Base-by-base conservation (phyloP, 1,139 yeast genomes). In the Torulaspora pretoriensis region DNA sequence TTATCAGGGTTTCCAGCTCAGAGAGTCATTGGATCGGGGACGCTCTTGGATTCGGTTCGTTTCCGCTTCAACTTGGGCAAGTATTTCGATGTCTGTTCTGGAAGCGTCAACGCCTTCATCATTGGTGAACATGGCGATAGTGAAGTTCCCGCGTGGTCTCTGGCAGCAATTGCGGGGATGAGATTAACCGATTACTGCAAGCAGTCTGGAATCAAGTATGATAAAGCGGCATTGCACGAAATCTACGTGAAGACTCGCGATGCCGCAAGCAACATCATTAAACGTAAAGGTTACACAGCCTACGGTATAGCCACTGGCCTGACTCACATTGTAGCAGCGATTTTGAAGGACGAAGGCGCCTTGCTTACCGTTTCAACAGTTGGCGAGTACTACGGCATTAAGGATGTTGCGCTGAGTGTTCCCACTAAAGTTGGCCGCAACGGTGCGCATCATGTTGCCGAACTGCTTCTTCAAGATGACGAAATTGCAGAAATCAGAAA, bases 221-320 rank as follows among this genome's bases (percentile, higher is more conserved):
- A 43, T 30, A 26, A 32, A 13, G 40, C 33, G 3, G 35, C 40
- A 5, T 35, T 34, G 17, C 44, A 33, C 26, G 34, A 40, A 25
- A 43, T 43, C 10, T 43, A 33, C 13, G 46, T 40, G 40, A 32
- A 34, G 24, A 43, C 46, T 10, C 44, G 46, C 10, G 40, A 40
- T 23, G 46, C 46, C 23, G 46, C 44, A 12, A 30, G 37, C 29
- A 38, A 43, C 33, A 43, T 43, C 36, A 40, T 43, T 30, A 28
- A 43, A 23, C 46, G 46, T 22, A 43, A 43, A 30, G 46, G 44
- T 17, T 43, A 40, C 12, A 39, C 44, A n/a, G 42, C 44, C 2
- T 43, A 40, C 33, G 46, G 44, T 12, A 43, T 43, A 25, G 46
- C 46, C 8, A 44, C 40, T 1, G 43, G 44, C 9, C 29, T 43